phyloP scores from a whole-genome alignment of 768 basidiomycete species.

The Pleurotus djamor region DNA sequence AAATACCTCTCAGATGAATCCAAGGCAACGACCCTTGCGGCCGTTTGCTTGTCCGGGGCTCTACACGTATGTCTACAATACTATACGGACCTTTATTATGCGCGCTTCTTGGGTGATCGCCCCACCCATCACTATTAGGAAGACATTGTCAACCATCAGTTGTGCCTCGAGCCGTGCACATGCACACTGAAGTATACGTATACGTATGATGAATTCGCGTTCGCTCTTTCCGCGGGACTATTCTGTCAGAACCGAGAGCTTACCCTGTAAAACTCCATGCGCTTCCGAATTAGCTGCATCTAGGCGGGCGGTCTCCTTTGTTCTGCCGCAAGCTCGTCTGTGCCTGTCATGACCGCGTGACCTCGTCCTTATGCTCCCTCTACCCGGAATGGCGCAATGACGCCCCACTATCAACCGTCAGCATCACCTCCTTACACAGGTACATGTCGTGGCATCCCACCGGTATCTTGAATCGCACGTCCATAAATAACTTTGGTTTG shows the following conservation, averaged over 20 bases:
- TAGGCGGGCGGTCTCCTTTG: not conserved
- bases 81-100: not conserved
- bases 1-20: not conserved
- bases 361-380: not conserved
- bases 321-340: not conserved
- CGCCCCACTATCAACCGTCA: not conserved
- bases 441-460: not conserved
- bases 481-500: not conserved
- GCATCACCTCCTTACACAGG: not conserved
- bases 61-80: not conserved
- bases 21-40: not conserved
- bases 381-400: not conserved
- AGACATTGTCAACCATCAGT: slow-evolving; percentile 1
- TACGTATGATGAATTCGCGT: not conserved
- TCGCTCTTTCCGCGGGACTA: not conserved
- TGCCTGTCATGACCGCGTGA: not conserved
- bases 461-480: not conserved
- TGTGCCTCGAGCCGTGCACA: not conserved
- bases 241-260: not conserved
- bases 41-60: not conserved
- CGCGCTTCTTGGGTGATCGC: slow-evolving; percentile 10
- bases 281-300: not conserved
- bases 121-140: not conserved
- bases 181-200: not conserved
- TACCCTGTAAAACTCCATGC: not conserved